Percentiles rank a stretch among this genome's conserved stretches.
phyloP scores from a whole-genome alignment of 139 green algal genomes.

The Mesotaenium endlicherianum region DNA sequence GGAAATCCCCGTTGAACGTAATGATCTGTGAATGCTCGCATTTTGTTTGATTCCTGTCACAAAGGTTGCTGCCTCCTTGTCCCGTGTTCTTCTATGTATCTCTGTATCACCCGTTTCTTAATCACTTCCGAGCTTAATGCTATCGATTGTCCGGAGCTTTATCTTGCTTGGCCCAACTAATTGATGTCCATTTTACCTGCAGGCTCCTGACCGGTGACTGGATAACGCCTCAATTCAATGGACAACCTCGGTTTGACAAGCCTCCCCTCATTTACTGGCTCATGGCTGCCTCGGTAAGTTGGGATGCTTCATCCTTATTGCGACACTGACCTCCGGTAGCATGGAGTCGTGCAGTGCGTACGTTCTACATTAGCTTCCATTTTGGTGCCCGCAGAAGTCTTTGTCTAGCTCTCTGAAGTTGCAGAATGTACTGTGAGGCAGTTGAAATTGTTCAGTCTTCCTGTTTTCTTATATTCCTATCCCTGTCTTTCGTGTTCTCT shows the following conservation, averaged over 20 bases:
- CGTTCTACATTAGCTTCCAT: too few species aligned
- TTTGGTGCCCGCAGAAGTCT: too few species aligned
- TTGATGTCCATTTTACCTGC: too few species aligned
- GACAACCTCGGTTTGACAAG: slow-evolving; percentile 53
- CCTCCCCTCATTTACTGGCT: slow-evolving; percentile 50
- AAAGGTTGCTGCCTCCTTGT: neutral
- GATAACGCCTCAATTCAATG: slow-evolving; percentile 58
- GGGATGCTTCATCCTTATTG: too few species aligned
- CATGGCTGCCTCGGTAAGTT: slow-evolving; percentile 33
- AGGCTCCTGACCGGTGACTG: slow-evolving; percentile 53
- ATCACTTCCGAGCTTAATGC: neutral
- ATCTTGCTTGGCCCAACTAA: neutral
- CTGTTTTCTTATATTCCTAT: too few species aligned
- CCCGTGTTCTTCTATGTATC: neutral
- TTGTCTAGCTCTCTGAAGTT: too few species aligned
- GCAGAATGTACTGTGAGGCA: too few species aligned
- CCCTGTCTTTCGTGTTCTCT: too few species aligned
- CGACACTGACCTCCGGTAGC: too few species aligned
- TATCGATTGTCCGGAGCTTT: neutral
- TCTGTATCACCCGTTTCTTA: neutral
- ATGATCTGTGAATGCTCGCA: neutral
- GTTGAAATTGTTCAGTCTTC: too few species aligned
- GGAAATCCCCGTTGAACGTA: too few species aligned
- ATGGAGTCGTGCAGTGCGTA: too few species aligned
- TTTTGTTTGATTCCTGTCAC: neutral